These are phyloP conservation scores for Fusarium kyushuense DNA, from an alignment of 2,329 filamentous ascomycete genomes.

Conservation along the genomic window DNA sequence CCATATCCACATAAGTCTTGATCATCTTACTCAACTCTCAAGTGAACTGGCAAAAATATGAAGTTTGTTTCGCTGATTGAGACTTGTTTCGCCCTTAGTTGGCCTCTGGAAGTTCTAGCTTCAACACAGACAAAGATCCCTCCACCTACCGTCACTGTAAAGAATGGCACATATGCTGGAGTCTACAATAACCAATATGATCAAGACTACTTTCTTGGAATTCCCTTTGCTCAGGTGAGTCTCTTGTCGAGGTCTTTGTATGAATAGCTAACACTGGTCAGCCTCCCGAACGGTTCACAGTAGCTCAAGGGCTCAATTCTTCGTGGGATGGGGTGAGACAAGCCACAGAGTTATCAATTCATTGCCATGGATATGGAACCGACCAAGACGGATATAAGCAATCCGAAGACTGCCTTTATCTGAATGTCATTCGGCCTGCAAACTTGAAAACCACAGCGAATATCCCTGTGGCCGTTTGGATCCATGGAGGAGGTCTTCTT, in stretches of 20 bases:
- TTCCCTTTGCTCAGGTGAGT: constrained; percentile 21
- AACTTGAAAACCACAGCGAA: constrained; percentile 55
- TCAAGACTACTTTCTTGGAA: constrained; percentile 29
- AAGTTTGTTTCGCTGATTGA: not conserved
- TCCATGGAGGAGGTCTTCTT: constrained; percentile 59
- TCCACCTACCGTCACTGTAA: constrained; percentile 12
- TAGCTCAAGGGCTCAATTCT: constrained; percentile 57
- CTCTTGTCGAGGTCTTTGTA: rapidly evolving
- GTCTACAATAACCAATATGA: constrained; percentile 17
- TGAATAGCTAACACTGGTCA: constrained; percentile 12
- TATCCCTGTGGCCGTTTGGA: constrained; percentile 70
- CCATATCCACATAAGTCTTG: not conserved
- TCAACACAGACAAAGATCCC: not conserved
- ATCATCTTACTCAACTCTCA: too few species aligned
- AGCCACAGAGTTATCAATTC: constrained; percentile 59
- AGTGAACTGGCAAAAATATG: not conserved
- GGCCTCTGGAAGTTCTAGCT: not conserved
- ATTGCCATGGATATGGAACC: constrained; percentile 64
- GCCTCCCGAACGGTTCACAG: constrained; percentile 35
- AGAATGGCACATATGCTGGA: constrained; percentile 29
- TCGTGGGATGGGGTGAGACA: constrained; percentile 56
- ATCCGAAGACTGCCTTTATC: constrained; percentile 70
- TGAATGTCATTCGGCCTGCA: constrained; percentile 70
- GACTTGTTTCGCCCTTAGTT: not conserved
- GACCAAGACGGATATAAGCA: constrained; percentile 42